Evolutionary conservation across 225 moss, liverwort and hornwort species (phyloP), one percentile per base, ranked within the genome.

Genomic region (Neckera pumila): DNA sequence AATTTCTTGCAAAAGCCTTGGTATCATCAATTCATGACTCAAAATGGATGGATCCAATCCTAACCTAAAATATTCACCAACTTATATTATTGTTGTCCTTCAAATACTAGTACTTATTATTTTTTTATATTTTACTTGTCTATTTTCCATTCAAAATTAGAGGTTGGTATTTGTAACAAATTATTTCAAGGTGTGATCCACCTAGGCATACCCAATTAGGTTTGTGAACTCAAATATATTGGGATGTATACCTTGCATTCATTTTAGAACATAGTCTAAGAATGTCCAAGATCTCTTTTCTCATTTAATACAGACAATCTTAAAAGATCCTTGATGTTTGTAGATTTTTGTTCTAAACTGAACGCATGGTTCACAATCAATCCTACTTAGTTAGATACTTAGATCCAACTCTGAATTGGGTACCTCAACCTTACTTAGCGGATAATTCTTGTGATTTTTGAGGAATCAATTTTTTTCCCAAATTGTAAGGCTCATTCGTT

Each of bases 41-140:
- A 17, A 73, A 30, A 11, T 73, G 6, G 0, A 45, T 45, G 30
- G 14, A 45, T 12, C 2, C 6, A 11, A 0, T 28, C 3, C 10
- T 30, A 17, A 25, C 1, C 17, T 45, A 73, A 27, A 30, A 17
- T 70, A 4, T 3, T 14, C 22, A 38, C 23, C 21, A n/a, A 67
- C 7, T n/a, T 7, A 69, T 28, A 72, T 16, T 43, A 3, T 73
- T 73, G 2, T 45, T 45, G 11, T 1, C 17, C 7, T 73, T 73
- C 30, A 45, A 45, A 6, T 17, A 30, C 10, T 17, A 73, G 0
- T 27, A 43, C 6, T 28, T 10, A 3, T 72, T 1, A 9, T 72
- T 16, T 72, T 72, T 15, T 26, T 5, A 43, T 28, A 45, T 42
- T 5, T 26, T 42, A 2, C 5, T 70, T 40, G 3, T 14, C 4